Evolutionary conservation across 2,329 filamentous ascomycete genomes (phyloP).

Genomic region (Thermothelomyces thermophilus): DNA sequence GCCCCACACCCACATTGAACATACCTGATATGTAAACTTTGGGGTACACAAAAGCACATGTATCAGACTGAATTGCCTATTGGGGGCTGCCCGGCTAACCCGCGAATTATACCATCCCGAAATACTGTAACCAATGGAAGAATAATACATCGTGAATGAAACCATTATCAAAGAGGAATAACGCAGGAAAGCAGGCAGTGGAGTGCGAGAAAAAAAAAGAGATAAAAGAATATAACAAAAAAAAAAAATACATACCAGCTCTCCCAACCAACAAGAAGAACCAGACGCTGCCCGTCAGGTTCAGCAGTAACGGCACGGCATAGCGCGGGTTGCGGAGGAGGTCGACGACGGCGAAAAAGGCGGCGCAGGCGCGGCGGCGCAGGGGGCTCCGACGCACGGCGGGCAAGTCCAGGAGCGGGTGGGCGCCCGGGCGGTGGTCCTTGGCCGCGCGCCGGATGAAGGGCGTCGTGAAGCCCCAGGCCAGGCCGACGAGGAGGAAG

Average conservation of each 20-base stretch:
- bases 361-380: slow-evolving; percentile 53
- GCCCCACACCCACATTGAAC: too few relatives aligned
- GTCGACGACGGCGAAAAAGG: slow-evolving; percentile 70
- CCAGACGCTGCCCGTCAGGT: slow-evolving; percentile 91
- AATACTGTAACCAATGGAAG: too few relatives aligned
- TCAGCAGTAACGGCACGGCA: slow-evolving; percentile 75
- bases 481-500: slow-evolving; percentile 84
- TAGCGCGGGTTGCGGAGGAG: slow-evolving; percentile 76
- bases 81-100: too few relatives aligned
- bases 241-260: slow-evolving; percentile 58
- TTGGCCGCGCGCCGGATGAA: slow-evolving; percentile 86
- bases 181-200: background rate
- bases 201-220: background rate
- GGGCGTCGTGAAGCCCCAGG: slow-evolving; percentile 87
- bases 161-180: background rate
- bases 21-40: too few relatives aligned
- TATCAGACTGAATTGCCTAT: too few relatives aligned
- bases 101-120: too few relatives aligned
- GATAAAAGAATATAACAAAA: background rate
- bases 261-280: slow-evolving; percentile 92
- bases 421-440: slow-evolving; percentile 59
- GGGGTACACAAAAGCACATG: too few relatives aligned
- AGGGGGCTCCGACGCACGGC: slow-evolving; percentile 53
- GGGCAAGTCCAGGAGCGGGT: slow-evolving; percentile 46
- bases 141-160: background rate